Conservation (phyloP, 768 basidiomycete genomes). For the Zangia roseola region DNA sequence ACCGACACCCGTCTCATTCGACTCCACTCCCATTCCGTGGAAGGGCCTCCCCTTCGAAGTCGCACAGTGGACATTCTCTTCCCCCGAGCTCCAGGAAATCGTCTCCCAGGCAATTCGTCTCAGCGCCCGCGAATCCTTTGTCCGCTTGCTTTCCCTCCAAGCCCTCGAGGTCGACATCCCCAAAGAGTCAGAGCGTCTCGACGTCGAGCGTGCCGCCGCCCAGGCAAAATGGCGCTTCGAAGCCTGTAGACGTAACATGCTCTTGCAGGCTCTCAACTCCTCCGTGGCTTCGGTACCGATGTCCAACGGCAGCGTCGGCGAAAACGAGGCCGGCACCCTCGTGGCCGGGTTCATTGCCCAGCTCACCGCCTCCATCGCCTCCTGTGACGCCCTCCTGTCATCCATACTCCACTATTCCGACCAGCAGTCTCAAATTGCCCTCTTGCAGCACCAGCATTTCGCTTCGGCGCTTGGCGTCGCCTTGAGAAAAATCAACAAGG, state of each 20-base stretch:
- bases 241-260: constrained; percentile 63
- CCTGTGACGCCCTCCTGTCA: constrained; percentile 57
- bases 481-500: constrained; percentile 74
- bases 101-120: constrained; percentile 70
- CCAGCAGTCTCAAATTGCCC: constrained; percentile 62
- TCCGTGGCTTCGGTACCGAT: constrained; percentile 34
- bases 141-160: constrained; percentile 65
- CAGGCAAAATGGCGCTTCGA: constrained; percentile 71
- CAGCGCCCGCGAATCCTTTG: constrained; percentile 66
- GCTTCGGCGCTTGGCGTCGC: constrained; percentile 78
- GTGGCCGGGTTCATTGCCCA: constrained; percentile 51
- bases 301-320: constrained; percentile 10
- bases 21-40: constrained; percentile 56
- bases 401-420: constrained; percentile 59
- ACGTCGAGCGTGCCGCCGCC: constrained; percentile 47
- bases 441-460: constrained; percentile 63
- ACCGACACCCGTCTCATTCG: constrained; percentile 50
- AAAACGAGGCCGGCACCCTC: constrained; percentile 37
- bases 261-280: constrained; percentile 67
- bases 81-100: constrained; percentile 57
- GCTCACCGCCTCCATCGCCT: constrained; percentile 55
- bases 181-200: constrained; percentile 57
- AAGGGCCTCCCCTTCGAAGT: constrained; percentile 70
- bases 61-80: constrained; percentile 60
- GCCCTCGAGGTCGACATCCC: constrained; percentile 59